Conservation (phyloP, 805 yeast species). For the Candida ortonii region DNA sequence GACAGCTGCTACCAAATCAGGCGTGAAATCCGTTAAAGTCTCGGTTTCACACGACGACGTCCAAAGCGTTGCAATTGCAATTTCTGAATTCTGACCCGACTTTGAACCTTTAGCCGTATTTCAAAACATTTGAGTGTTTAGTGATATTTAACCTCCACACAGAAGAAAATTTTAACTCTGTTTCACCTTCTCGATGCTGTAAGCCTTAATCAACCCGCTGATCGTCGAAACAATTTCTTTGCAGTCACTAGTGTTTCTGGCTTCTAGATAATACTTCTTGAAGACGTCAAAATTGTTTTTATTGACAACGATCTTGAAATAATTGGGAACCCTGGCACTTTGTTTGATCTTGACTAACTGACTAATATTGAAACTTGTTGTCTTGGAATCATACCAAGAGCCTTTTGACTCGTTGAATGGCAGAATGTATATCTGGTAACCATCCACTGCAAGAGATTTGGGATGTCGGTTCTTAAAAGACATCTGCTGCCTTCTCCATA, state of each 20-base stretch:
- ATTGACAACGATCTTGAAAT: conserved; percentile 76
- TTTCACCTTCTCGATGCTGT: conserved; percentile 23
- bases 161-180: too few relatives aligned
- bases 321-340: conserved; percentile 68
- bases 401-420: conserved; percentile 73
- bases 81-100: conserved; percentile 47
- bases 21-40: conserved; percentile 70
- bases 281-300: conserved; percentile 54
- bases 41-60: conserved; percentile 95
- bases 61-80: conserved; percentile 97
- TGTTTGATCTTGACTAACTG: conserved; percentile 76
- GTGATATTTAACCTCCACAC: too few relatives aligned
- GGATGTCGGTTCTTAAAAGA: conserved; percentile 79
- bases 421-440: conserved; percentile 86
- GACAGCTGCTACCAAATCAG: conserved; percentile 65
- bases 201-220: conserved; percentile 53
- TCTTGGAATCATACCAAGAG: conserved; percentile 68
- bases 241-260: conserved; percentile 56
- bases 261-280: conserved; percentile 86
- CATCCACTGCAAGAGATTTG: conserved; percentile 83
- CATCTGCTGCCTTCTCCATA: conserved; percentile 86
- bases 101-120: too few relatives aligned
- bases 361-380: conserved; percentile 80
- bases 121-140: too few relatives aligned
- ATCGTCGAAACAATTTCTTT: conserved; percentile 75